Evolutionary conservation across 2,329 filamentous ascomycete genomes (phyloP), one percentile per base, ranked within the genome.

Genomic region (Fusarium siculi): DNA sequence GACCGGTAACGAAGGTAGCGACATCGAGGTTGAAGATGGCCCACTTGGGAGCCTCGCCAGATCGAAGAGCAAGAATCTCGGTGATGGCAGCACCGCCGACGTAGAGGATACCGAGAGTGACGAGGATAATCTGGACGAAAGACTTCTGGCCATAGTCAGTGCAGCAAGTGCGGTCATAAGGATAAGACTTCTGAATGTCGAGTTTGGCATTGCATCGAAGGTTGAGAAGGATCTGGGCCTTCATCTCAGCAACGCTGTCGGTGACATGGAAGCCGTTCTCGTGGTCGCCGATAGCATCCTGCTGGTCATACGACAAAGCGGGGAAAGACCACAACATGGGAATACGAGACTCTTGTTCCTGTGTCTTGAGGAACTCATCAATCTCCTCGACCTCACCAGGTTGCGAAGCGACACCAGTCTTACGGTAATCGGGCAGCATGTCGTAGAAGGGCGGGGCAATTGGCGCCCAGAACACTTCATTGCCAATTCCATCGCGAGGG

Each of bases 161-260:
- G 74, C 88, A 90, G 76, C 88, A 90, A 14, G 87, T 88, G 60
- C 84, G 81, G 54, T 85, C 80, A 70, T 85, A 86, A 1, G 85
- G 84, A 62, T 84, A 84, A 28, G 80, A 79, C 23, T 73, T 71
- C n/a, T 74, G 59, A 4, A 62, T 78, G 74, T 68, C 78, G 64
- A 68, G 81, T 74, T 72, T 83, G 72, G 78, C 84, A 77, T 72
- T 90, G 78, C 89, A 91, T 53, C 87, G 85, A n/a, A 85, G 78
- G 72, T 88, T 89, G 36, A 91, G 81, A 1, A 90, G 74, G 23
- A 89, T 78, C 79, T 69, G 82, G 42, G 75, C 83, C 74, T 75
- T 80, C 72, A 65, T 79, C 64, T 79, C 77, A 19, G 78, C 70
- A 21, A 80, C 74, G 1, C 53, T 39, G 21, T 79, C 76, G 16